Conservation (phyloP, 2,329 filamentous ascomycete species). For the Coniochaeta ligniaria region DNA sequence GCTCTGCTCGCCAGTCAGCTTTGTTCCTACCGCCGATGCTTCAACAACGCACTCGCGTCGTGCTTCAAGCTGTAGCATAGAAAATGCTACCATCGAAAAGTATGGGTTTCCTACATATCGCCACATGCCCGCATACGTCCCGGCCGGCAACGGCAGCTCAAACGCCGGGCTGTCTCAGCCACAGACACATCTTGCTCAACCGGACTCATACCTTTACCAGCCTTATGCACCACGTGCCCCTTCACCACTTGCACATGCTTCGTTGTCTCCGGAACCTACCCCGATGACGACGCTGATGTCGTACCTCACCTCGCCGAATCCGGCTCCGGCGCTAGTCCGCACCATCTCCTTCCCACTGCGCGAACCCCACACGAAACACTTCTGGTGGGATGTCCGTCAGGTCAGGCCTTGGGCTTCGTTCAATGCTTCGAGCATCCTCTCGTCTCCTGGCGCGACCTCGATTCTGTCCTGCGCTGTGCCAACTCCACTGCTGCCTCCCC, state of each 20-base stretch:
- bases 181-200: conserved; percentile 18
- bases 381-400: conserved; percentile 95
- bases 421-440: conserved; percentile 62
- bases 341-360: conserved; percentile 63
- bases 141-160: conserved; percentile 16
- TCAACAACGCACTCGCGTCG: conserved; percentile 44
- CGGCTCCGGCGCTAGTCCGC: conserved; percentile 73
- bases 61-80: conserved; percentile 61
- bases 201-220: conserved; percentile 39
- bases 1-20: conserved; percentile 60
- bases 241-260: conserved; percentile 32
- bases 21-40: conserved; percentile 33
- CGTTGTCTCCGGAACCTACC: conserved; percentile 26
- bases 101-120: conserved; percentile 83
- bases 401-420: conserved; percentile 79
- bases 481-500: conserved; percentile 51
- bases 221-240: conserved; percentile 37
- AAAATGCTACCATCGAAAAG: conserved; percentile 57
- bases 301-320: conserved; percentile 75
- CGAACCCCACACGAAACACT: conserved; percentile 68
- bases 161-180: conserved; percentile 17
- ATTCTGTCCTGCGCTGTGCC: conserved; percentile 67
- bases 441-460: conserved; percentile 63
- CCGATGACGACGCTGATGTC: conserved; percentile 63
- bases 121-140: conserved; percentile 35